Percentiles rank a stretch among this genome's conserved stretches.
phyloP scores from a whole-genome alignment of 805 yeast species.

The Cyberlindnera xylosilytica region DNA sequence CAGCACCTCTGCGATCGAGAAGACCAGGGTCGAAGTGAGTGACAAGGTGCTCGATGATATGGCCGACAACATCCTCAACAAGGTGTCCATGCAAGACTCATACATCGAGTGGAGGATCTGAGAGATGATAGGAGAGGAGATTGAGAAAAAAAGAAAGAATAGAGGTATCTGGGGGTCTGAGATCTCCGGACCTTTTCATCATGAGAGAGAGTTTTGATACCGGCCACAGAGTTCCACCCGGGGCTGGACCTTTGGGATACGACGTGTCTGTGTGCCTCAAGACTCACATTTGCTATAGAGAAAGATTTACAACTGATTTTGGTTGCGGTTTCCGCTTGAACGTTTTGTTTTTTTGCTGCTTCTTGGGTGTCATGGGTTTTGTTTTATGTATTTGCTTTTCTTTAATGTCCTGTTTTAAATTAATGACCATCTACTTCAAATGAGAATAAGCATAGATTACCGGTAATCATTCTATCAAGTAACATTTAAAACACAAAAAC shows the following conservation, averaged over 20 bases:
- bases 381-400: background rate
- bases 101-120: conserved; percentile 25
- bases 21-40: conserved; percentile 8
- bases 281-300: background rate
- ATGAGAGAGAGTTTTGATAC: no score
- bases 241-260: background rate
- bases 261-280: background rate
- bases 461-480: background rate
- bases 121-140: background rate
- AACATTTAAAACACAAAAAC: no score
- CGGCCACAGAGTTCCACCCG: no score
- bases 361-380: background rate
- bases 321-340: background rate
- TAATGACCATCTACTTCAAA: no score
- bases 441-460: no score
- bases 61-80: conserved; percentile 24
- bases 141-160: background rate
- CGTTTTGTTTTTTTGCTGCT: background rate
- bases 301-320: background rate
- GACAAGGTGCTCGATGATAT: conserved; percentile 23
- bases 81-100: conserved; percentile 14
- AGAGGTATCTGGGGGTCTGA: background rate
- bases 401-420: conserved; percentile 1
- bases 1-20: background rate
- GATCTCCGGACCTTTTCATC: no score